Evolutionary conservation across 2,329 filamentous ascomycete species (phyloP), one percentile per base, ranked within the genome.

Genomic region (Tolypocladium tundrense): DNA sequence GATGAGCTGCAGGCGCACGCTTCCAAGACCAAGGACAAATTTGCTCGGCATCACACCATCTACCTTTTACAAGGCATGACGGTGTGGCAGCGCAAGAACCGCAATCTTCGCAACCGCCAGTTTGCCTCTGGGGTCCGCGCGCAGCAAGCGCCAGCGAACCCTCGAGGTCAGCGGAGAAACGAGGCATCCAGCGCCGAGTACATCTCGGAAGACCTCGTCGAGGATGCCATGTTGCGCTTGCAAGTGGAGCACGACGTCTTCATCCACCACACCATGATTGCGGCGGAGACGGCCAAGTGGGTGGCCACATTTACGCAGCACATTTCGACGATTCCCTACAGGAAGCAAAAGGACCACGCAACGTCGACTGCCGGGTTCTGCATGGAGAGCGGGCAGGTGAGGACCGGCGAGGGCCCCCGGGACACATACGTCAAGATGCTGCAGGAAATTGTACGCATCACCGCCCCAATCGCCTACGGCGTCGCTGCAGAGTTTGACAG

Each of bases 301-400:
- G 84, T 92, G 37, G 75, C 80, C 37, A 77, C 81, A 40, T 90
- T 92, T 65, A 93, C 90, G 0, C 87, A 91, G 66, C 87, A 93
- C 68, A 85, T 93, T 54, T 88, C 87, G 9, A 88, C 86, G 1
- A 84, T 88, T 27, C 89, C 88, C 0, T 92, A 92, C 70, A 83
- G 83, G 62, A 80, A 75, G 55, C 77, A 79, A 63, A 72, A 73
- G 27, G 80, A 84, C 57, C 70, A 72, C 40, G 69, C 72, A 54
- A 76, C 75, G 57, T 77, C 80, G 1, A 76, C 79, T 14, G 84
- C 83, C 1, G 78, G 81, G 0, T 93, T 93, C 69, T 92, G 88
- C 72, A 91, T 92, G 87, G 88, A 90, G 56, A 76, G 78, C 1
- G 89, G 89, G 0, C 89, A 93, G 71, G 87, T 93, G 48, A 84